Evolutionary conservation across 148 eudicot species (phyloP).

Genomic region (Amaranthus palmeri): DNA sequence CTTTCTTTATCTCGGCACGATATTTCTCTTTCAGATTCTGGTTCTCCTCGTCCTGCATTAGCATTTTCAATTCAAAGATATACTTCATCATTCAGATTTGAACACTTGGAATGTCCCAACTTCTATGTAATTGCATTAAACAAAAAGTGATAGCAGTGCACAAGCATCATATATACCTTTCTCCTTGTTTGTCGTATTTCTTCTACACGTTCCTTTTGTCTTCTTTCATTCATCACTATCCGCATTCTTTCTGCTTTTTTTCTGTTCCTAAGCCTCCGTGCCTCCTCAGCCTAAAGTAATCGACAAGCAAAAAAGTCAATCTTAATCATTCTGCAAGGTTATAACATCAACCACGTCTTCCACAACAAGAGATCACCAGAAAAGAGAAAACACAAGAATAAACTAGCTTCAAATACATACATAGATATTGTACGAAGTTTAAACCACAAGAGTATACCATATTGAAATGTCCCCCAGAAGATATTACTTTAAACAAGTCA

Average conservation of each 20-base stretch:
- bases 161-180: slow-evolving; percentile 43
- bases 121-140: background rate
- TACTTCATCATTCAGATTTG: background rate
- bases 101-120: background rate
- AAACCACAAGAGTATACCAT: too few relatives aligned
- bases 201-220: slow-evolving; percentile 79
- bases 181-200: slow-evolving; percentile 72
- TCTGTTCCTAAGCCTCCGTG: slow-evolving; percentile 56
- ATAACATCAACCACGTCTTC: too few relatives aligned
- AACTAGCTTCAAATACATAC: too few relatives aligned
- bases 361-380: too few relatives aligned
- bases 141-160: background rate
- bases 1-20: slow-evolving; percentile 52
- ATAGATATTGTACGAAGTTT: too few relatives aligned
- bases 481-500: too few relatives aligned
- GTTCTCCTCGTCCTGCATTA: slow-evolving; percentile 63
- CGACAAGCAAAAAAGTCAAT: slow-evolving; percentile 5
- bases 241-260: slow-evolving; percentile 73
- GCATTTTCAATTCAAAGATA: background rate
- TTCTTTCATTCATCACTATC: slow-evolving; percentile 75
- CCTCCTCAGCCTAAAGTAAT: slow-evolving; percentile 78
- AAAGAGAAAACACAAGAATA: too few relatives aligned
- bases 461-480: too few relatives aligned
- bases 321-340: background rate
- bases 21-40: slow-evolving; percentile 59